Conservation (phyloP, 2,329 filamentous ascomycete genomes). For the Neurospora sp. region DNA sequence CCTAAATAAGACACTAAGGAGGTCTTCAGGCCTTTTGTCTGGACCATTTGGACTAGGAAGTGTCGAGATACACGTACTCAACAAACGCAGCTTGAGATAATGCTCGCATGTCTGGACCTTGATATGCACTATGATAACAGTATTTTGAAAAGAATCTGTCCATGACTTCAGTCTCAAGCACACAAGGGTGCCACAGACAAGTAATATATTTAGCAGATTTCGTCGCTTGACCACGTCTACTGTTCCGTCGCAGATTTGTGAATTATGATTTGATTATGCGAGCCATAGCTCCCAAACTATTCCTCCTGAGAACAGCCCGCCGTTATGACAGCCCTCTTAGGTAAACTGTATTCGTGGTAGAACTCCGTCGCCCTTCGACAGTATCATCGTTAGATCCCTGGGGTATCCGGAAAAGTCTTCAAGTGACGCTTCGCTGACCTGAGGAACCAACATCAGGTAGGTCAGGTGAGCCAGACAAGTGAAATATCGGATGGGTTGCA, state of each 20-base stretch:
- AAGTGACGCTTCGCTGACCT: not conserved
- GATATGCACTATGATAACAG: not conserved
- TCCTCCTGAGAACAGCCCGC: not conserved
- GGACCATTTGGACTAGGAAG: not conserved
- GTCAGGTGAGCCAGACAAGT: not conserved
- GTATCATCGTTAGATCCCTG: not conserved
- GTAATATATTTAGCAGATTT: not conserved
- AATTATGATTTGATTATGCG: not conserved
- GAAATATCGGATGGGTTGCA: not conserved
- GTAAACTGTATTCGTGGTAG: too few species aligned
- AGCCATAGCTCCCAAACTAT: not conserved
- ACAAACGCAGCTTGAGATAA: not conserved
- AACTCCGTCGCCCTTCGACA: not conserved
- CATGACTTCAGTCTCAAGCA: not conserved
- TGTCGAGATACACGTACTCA: not conserved
- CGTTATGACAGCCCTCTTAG: not conserved
- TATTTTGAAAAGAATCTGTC: not conserved
- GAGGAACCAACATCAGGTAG: not conserved
- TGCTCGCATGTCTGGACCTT: not conserved
- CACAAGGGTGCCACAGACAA: not conserved
- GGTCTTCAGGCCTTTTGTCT: not conserved
- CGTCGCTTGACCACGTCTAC: not conserved
- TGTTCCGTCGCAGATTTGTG: not conserved
- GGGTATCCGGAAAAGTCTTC: not conserved
- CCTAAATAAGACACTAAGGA: not conserved